phyloP scores from a whole-genome alignment of 1,284 basidiomycete species.

The Mrakiaceae sp. region DNA sequence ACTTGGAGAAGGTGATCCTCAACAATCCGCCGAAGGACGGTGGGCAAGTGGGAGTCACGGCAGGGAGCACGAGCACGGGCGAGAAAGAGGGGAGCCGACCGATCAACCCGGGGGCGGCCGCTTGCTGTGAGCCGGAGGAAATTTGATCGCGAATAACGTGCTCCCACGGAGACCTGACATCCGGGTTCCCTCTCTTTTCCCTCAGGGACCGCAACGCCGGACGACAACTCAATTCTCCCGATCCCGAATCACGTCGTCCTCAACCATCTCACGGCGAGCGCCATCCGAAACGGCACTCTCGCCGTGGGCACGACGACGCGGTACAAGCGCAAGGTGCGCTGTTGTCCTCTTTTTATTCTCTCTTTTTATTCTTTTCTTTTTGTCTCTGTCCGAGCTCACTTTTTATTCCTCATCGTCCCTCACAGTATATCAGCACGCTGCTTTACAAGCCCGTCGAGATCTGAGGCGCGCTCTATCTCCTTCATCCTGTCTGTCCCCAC shows the following conservation, averaged over 20 bases:
- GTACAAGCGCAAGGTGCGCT: conserved; percentile 76
- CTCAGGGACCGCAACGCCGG: conserved; percentile 35
- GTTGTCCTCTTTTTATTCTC: no score
- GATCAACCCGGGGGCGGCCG: neutral
- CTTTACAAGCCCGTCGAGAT: conserved; percentile 47
- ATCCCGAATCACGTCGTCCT: conserved; percentile 91
- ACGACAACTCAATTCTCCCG: conserved; percentile 86
- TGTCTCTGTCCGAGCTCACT: neutral
- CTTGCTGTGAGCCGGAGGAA: conserved; percentile 7
- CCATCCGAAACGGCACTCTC: conserved; percentile 85
- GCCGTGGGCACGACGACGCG: conserved; percentile 88
- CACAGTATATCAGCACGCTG: conserved; percentile 53
- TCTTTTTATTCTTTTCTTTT: conserved; percentile 12
- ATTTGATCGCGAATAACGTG: neutral
- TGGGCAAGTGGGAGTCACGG: conserved; percentile 3
- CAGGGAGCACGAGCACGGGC: neutral
- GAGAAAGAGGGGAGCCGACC: conserved; percentile 4
- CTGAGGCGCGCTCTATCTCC: neutral
- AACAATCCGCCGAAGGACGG: conserved; percentile 45
- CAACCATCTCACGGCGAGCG: conserved; percentile 90
- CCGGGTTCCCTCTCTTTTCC: neutral
- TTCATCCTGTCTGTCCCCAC: no score
- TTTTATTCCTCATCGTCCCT: conserved; percentile 15
- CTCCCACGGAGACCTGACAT: neutral
- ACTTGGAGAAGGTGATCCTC: conserved; percentile 87